Conservation (phyloP, 1,284 basidiomycete species). For the Apiotrichum porosum region DNA sequence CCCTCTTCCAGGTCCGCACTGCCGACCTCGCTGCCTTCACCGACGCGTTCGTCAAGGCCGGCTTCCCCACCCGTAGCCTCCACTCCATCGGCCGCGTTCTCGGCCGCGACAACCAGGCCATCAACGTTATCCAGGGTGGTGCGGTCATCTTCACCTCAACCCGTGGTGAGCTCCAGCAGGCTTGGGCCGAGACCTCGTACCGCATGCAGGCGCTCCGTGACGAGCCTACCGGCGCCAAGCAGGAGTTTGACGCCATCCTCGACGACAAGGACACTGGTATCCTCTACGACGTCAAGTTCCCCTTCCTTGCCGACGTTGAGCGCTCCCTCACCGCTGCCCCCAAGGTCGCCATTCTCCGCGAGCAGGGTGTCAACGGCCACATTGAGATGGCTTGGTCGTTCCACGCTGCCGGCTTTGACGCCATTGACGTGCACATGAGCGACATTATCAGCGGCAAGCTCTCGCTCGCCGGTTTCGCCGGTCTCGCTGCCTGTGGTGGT, state of each 20-base stretch:
- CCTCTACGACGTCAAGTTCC: constrained; percentile 62
- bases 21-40: constrained; percentile 59
- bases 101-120: constrained; percentile 56
- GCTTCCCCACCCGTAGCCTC: constrained; percentile 69
- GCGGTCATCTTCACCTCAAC: constrained; percentile 61
- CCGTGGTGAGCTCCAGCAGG: constrained; percentile 68
- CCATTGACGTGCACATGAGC: constrained; percentile 96
- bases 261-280: constrained; percentile 65
- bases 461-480: constrained; percentile 67
- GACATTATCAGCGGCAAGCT: constrained; percentile 76
- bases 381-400: constrained; percentile 99
- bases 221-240: constrained; percentile 67
- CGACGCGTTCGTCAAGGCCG: constrained; percentile 60
- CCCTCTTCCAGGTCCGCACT: constrained; percentile 77
- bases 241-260: constrained; percentile 77
- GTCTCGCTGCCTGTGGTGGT: constrained; percentile 91
- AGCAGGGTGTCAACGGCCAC: constrained; percentile 98
- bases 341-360: constrained; percentile 89
- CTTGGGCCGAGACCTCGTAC: constrained; percentile 93
- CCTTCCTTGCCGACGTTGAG: constrained; percentile 55
- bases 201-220: constrained; percentile 87
- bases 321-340: constrained; percentile 56
- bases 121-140: constrained; percentile 59
- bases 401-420: constrained; percentile 84
- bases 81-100: constrained; percentile 70